Evolutionary conservation across 768 basidiomycete genomes (phyloP).

Genomic region (Amanita polypyramis): DNA sequence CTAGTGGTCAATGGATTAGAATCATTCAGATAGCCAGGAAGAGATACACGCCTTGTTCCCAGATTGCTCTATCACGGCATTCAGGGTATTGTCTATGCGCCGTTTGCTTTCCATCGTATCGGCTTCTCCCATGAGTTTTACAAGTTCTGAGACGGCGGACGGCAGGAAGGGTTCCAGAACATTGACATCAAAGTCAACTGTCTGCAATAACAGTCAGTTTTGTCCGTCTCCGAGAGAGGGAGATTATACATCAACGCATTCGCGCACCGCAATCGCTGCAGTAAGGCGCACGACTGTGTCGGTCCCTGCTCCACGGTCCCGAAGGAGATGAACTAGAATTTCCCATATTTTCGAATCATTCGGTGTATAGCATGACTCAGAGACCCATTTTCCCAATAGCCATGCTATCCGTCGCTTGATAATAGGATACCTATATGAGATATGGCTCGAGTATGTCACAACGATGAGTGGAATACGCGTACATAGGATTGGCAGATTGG

Average conservation of each 20-base stretch:
- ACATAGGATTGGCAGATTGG: slow-evolving; percentile 50
- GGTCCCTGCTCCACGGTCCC: slow-evolving; percentile 56
- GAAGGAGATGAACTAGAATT: slow-evolving; percentile 66
- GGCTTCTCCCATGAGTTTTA: slow-evolving; percentile 61
- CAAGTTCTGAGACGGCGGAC: slow-evolving; percentile 48
- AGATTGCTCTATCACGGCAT: slow-evolving; percentile 53
- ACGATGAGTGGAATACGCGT: slow-evolving; percentile 12
- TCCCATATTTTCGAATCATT: slow-evolving; percentile 69
- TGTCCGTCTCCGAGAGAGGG: slow-evolving; percentile 3
- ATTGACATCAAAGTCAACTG: slow-evolving; percentile 48
- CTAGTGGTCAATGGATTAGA: slow-evolving; percentile 22
- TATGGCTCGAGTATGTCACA: not conserved
- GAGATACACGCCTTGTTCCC: slow-evolving; percentile 25
- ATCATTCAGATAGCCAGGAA: not conserved
- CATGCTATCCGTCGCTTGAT: slow-evolving; percentile 94
- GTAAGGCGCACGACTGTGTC: slow-evolving; percentile 84
- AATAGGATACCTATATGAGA: slow-evolving; percentile 60
- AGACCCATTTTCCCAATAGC: slow-evolving; percentile 85
- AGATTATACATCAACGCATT: slow-evolving; percentile 73
- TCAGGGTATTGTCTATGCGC: slow-evolving; percentile 59
- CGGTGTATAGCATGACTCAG: slow-evolving; percentile 50
- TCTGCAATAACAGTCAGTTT: slow-evolving; percentile 27
- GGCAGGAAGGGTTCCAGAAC: slow-evolving; percentile 64
- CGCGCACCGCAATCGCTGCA: slow-evolving; percentile 66
- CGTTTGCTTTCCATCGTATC: slow-evolving; percentile 72